Conservation (phyloP, 2,329 filamentous ascomycete genomes). For the Myriosclerotinia curreyana region DNA sequence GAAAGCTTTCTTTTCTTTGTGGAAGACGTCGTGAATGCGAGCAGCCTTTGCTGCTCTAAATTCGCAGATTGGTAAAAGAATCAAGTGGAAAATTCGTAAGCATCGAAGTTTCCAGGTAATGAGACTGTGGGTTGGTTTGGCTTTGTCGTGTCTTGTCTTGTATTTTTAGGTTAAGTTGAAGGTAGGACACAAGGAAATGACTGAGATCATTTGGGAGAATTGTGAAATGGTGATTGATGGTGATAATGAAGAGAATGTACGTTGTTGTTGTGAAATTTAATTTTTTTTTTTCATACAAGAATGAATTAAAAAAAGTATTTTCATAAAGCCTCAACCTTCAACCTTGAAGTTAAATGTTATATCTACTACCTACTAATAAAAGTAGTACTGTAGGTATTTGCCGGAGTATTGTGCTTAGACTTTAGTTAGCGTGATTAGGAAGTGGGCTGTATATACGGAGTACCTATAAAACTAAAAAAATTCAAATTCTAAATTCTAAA, state of each 20-base stretch:
- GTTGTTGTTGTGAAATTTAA: neutral
- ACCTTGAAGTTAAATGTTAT: neutral
- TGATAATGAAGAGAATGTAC: neutral
- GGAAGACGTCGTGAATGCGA: slow-evolving; percentile 70
- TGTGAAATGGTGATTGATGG: too few relatives aligned
- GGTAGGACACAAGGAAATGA: neutral
- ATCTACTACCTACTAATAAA: neutral
- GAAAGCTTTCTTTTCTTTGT: slow-evolving; percentile 71
- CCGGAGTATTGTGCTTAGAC: neutral
- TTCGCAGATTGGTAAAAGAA: slow-evolving; percentile 24
- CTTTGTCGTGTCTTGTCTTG: too few relatives aligned
- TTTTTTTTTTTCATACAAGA: neutral
- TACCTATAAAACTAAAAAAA: too few relatives aligned
- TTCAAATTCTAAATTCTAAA: too few relatives aligned
- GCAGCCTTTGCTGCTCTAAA: slow-evolving; percentile 50
- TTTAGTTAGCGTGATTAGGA: neutral
- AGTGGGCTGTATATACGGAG: too few relatives aligned
- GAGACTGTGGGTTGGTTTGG: neutral
- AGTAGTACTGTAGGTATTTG: too few relatives aligned
- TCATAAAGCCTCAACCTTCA: neutral
- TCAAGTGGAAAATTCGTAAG: slow-evolving; percentile 27
- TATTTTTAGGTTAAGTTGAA: neutral
- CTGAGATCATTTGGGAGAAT: slow-evolving; percentile 8
- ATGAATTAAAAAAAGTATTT: neutral
- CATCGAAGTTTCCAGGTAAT: slow-evolving; percentile 12